These are phyloP conservation scores for Penicillium pulvis DNA, from an alignment of 495 filamentous ascomycete species.

Conservation along the genomic window DNA sequence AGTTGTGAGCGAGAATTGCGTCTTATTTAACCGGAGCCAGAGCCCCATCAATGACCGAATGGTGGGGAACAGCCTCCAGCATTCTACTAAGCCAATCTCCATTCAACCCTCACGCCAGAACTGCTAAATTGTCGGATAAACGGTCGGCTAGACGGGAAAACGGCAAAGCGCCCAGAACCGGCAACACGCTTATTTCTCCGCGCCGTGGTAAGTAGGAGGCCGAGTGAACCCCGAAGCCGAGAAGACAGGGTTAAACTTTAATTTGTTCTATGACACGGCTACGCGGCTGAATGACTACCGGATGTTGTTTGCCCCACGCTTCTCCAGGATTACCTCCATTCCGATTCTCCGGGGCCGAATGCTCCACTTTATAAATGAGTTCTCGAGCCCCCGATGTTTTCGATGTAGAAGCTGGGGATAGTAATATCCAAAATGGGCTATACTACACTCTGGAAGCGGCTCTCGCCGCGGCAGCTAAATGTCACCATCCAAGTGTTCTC, in stretches of 20 bases:
- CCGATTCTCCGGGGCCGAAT: background rate
- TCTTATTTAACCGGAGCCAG: background rate
- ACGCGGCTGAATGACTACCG: background rate
- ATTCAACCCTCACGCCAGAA: background rate
- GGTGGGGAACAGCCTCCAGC: background rate
- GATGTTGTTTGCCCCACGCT: background rate
- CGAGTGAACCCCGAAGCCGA: background rate
- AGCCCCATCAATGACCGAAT: background rate
- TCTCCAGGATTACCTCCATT: background rate
- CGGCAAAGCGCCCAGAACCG: too few species aligned
- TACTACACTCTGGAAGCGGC: slow-evolving; percentile 43
- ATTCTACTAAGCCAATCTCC: background rate
- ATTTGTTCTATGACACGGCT: background rate
- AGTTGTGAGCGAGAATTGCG: background rate
- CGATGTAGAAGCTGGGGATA: background rate
- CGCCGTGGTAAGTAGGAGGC: background rate
- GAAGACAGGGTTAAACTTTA: background rate
- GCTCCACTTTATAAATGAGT: background rate
- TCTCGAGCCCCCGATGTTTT: background rate
- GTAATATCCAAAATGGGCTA: slow-evolving; percentile 31
- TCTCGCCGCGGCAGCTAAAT: slow-evolving; percentile 43
- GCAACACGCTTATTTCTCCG: background rate
- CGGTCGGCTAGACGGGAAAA: background rate
- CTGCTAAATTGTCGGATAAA: background rate
- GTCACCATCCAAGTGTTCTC: slow-evolving; percentile 49